Conservation (phyloP, 371 early-diverging fungal species). For the Mortierella sp. region DNA sequence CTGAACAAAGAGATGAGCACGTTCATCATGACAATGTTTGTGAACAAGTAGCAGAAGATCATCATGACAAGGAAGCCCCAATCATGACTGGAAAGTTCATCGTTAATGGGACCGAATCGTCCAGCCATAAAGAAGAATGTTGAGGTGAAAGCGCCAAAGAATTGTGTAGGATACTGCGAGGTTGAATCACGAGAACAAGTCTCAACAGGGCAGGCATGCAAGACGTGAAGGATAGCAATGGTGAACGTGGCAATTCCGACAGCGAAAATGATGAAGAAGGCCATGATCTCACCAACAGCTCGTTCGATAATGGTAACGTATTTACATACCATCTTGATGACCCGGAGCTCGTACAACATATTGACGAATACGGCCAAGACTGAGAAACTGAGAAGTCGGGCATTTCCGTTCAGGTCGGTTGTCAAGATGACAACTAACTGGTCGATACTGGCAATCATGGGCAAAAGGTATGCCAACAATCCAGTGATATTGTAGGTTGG, state of each 20-base stretch:
- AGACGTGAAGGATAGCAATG: constrained; percentile 20
- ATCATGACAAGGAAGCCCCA: constrained; percentile 30
- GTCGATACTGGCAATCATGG: constrained; percentile 7
- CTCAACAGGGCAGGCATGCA: constrained; percentile 2
- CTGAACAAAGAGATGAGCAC: constrained; percentile 34
- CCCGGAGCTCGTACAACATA: constrained; percentile 27
- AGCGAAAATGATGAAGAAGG: constrained; percentile 27
- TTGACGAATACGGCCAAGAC: constrained; percentile 6
- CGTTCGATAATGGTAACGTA: constrained; percentile 27
- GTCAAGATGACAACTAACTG: neutral
- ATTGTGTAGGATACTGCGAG: constrained; percentile 12
- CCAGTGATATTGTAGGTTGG: neutral
- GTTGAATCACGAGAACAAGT: neutral
- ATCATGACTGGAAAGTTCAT: constrained; percentile 10
- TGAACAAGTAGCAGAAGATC: constrained; percentile 36
- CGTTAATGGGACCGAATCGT: constrained; percentile 21
- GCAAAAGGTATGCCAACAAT: constrained; percentile 5
- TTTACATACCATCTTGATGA: constrained; percentile 27
- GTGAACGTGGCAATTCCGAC: constrained; percentile 19
- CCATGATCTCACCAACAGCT: constrained; percentile 19
- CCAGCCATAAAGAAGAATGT: constrained; percentile 47
- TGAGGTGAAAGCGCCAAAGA: constrained; percentile 21
- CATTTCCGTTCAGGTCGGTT: neutral
- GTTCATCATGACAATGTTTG: constrained; percentile 38
- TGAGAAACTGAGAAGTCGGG: constrained; percentile 6